These are phyloP conservation scores for Venturia carpophila DNA, from an alignment of 2,329 filamentous ascomycete genomes.

Conservation along the genomic window DNA sequence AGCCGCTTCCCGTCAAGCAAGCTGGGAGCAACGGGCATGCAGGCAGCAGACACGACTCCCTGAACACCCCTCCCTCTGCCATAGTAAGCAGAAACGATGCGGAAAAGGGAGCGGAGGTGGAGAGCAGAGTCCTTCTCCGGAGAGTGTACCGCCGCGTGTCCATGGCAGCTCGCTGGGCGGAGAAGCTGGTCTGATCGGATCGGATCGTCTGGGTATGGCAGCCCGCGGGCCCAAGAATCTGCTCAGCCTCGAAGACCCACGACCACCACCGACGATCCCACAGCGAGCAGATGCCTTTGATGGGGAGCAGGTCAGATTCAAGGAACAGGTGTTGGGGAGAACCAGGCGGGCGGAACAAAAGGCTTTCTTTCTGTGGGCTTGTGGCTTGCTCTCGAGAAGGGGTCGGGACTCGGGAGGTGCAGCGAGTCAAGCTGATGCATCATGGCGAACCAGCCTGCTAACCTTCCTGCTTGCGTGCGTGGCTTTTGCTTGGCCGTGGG, in stretches of 20 bases:
- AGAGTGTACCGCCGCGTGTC: conserved; percentile 5
- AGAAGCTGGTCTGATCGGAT: background rate
- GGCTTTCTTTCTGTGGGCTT: background rate
- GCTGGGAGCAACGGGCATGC: background rate
- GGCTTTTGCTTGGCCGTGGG: background rate
- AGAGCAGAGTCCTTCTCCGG: background rate
- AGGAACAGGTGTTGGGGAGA: too few species aligned
- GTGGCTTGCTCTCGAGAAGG: conserved; percentile 3
- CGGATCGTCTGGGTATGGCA: background rate
- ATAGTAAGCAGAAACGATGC: background rate
- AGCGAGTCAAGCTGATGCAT: background rate
- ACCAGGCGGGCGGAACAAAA: background rate
- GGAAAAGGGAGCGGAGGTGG: background rate
- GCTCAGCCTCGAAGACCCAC: background rate
- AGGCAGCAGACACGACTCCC: background rate
- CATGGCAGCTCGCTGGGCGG: background rate
- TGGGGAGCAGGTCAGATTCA: background rate
- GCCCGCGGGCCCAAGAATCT: background rate
- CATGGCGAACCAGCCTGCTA: background rate
- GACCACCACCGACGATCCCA: background rate
- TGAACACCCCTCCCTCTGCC: background rate
- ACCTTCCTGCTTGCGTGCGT: background rate
- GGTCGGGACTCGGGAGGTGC: background rate
- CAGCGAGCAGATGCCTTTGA: background rate
- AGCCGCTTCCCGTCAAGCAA: background rate